Evolutionary conservation across 495 filamentous ascomycete species (phyloP).

Genomic region (Cercophora sp.): DNA sequence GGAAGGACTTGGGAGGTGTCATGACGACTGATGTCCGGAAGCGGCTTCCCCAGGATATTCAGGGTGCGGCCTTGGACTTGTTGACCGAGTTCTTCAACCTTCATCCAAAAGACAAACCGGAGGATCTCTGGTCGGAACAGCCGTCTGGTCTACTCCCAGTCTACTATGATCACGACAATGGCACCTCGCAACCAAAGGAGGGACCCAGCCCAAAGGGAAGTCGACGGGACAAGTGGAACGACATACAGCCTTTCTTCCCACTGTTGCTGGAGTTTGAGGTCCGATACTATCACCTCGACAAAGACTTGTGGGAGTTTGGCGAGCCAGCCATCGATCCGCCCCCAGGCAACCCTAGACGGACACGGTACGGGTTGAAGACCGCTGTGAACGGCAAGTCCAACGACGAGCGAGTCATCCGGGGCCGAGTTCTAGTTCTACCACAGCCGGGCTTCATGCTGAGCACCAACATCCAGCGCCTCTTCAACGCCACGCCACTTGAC

Average conservation of each 20-base stretch:
- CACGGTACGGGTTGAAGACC: neutral
- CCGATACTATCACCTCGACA: slow-evolving; percentile 46
- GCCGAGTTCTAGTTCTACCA: slow-evolving; percentile 42
- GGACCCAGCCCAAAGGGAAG: neutral
- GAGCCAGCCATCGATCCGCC: slow-evolving; percentile 10
- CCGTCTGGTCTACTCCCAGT: neutral
- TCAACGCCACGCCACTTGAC: slow-evolving; percentile 21
- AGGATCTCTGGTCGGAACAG: neutral
- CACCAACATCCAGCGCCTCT: slow-evolving; percentile 31
- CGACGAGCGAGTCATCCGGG: slow-evolving; percentile 32
- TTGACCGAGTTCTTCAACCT: neutral
- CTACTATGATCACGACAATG: neutral
- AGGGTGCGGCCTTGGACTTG: neutral
- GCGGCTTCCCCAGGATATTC: neutral
- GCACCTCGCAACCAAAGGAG: neutral
- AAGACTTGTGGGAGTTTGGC: slow-evolving; percentile 28
- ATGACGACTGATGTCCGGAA: neutral
- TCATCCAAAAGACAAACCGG: neutral
- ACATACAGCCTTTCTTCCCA: slow-evolving; percentile 47
- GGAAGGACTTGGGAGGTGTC: neutral
- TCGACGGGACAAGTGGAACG: slow-evolving; percentile 35
- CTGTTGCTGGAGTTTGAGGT: slow-evolving; percentile 53
- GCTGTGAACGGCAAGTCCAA: neutral
- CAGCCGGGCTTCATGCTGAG: slow-evolving; percentile 40
- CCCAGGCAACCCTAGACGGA: neutral